Evolutionary conservation across 2,329 filamentous ascomycete species (phyloP), one percentile per base, ranked within the genome.

Genomic region (Pseudonectria buxi): DNA sequence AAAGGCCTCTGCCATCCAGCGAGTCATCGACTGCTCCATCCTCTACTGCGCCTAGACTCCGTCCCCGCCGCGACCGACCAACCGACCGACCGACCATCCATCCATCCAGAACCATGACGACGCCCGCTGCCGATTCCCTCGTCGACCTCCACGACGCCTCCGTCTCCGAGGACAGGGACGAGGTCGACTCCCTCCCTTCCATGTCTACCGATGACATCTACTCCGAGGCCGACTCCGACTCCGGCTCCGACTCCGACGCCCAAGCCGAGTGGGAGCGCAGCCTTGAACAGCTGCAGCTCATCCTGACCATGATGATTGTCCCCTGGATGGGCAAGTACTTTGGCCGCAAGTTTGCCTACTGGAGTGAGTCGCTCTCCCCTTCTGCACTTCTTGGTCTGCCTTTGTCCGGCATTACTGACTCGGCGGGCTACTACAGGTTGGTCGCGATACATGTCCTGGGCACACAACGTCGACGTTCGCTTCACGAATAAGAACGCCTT

Each of bases 261-360:
- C 90, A 98, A 62, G 76, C 77, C 42, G 90, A 98, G 65, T 98
- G 92, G 92, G 83, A 90, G 53, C 86, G 89, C 54, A 94, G 86
- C 53, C 67, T 98, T 44, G 86, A 95, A 62, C 92, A 98, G 65
- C 66, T 98, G 41, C 88, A 98, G 67, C 71, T 96, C 46, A 71
- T 98, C 48, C 64, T 96, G 57, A 94, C 86, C 14, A 94, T 98
- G 87, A 84, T 96, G 32, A 63, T 96, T 50, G 83, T 98, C 33
- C 92, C 92, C 3, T 95, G 94, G 61, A 69, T 87, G 49, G 92
- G 92, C 40, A 98, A 96, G 65, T 96, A 88, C 65, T 78, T 95
- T 61, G 92, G 92, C 30, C 76, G 92, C 59, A 94, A 87, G 63
- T 94, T 89, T 68, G 90, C 90, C 40, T 95, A 94, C 59, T 95